Conservation (phyloP, 257 asterid genomes). For the Solanum megistacrolobum region DNA sequence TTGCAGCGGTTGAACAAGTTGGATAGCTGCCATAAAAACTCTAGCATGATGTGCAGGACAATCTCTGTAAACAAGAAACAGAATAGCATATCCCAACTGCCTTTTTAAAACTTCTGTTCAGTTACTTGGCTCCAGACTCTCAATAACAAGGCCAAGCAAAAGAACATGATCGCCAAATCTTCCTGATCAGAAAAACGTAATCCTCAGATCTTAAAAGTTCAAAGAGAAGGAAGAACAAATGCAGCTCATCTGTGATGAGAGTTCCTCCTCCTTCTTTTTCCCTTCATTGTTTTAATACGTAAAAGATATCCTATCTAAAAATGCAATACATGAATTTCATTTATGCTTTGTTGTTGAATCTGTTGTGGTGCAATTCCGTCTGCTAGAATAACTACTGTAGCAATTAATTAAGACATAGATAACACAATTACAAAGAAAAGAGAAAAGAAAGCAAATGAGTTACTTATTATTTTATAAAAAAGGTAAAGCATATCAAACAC, state of each 20-base stretch:
- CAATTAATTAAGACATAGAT: neutral
- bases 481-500: constrained; percentile 1
- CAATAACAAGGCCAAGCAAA: neutral
- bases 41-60: neutral
- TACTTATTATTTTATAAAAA: neutral
- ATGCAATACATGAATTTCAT: neutral
- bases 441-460: neutral
- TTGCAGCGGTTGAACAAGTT: neutral
- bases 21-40: neutral
- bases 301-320: neutral
- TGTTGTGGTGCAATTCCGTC: neutral
- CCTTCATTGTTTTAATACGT: neutral
- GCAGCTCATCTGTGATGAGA: neutral
- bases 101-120: neutral
- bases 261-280: too few species aligned
- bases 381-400: neutral
- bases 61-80: neutral
- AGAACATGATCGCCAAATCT: neutral
- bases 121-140: neutral
- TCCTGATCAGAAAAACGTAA: neutral
- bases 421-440: neutral
- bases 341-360: neutral
- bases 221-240: neutral
- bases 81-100: neutral
- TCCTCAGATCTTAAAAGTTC: neutral